Evolutionary conservation across 1,139 yeast species (phyloP).

Genomic region (Yamadazyma atmosphaerica): DNA sequence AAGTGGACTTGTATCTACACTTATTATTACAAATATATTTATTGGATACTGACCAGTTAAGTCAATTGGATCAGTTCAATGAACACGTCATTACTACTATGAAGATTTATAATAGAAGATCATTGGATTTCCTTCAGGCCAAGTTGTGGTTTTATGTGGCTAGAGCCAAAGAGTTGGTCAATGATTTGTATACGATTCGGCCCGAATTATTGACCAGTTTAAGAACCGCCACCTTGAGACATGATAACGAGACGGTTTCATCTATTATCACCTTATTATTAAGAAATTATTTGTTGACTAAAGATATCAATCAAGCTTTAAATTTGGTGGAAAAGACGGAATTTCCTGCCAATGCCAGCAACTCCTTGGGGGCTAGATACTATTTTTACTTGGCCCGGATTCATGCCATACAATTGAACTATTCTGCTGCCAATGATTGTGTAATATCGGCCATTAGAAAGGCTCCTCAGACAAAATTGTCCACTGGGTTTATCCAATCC

Average conservation of each 20-base stretch:
- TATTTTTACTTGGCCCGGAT: constrained; percentile 87
- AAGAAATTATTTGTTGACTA: constrained; percentile 74
- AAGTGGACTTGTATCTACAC: constrained; percentile 78
- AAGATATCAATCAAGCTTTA: constrained; percentile 85
- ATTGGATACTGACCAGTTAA: constrained; percentile 58
- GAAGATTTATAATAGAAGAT: constrained; percentile 70
- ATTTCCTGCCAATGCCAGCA: constrained; percentile 84
- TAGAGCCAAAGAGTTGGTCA: constrained; percentile 70
- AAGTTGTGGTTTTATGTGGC: constrained; percentile 92
- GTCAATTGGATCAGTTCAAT: constrained; percentile 54
- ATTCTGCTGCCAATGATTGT: constrained; percentile 86
- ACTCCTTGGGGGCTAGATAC: constrained; percentile 89
- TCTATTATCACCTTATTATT: constrained; percentile 79
- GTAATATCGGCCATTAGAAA: constrained; percentile 93
- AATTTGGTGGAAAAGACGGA: constrained; percentile 87
- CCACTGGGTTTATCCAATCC: constrained; percentile 85
- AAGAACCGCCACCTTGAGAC: constrained; percentile 88
- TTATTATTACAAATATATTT: constrained; percentile 75
- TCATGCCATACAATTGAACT: constrained; percentile 89
- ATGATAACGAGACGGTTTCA: constrained; percentile 90
- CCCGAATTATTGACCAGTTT: constrained; percentile 70
- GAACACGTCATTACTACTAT: constrained; percentile 54
- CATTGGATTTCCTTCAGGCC: constrained; percentile 83
- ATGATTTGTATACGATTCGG: constrained; percentile 62
- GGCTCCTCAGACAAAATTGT: constrained; percentile 89